phyloP scores from a whole-genome alignment of 352 stramenopile genomes.

The Phytophthora lateralis region DNA sequence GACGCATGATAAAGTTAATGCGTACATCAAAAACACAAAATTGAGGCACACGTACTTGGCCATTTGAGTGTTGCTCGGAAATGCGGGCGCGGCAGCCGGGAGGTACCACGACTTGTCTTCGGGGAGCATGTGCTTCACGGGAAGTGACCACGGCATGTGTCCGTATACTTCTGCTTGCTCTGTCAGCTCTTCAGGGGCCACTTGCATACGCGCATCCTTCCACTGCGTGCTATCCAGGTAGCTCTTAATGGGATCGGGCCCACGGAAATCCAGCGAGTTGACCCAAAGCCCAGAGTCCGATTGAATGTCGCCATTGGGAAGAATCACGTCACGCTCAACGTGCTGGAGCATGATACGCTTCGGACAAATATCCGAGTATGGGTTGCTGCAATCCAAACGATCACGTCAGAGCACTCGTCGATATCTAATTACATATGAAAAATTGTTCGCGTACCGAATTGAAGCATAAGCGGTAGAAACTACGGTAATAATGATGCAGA shows the following conservation, averaged over 20 bases:
- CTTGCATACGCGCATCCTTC: conserved; percentile 41
- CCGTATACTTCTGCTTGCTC: conserved; percentile 70
- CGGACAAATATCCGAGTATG: conserved; percentile 73
- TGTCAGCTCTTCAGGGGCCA: conserved; percentile 41
- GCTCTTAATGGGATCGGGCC: conserved; percentile 50
- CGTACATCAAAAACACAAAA: background rate
- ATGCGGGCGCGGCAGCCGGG: conserved; percentile 31
- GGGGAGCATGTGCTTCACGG: conserved; percentile 68
- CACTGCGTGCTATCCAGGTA: conserved; percentile 58
- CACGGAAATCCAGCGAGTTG: conserved; percentile 73
- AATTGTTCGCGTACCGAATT: conserved; percentile 40
- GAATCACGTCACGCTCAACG: conserved; percentile 57
- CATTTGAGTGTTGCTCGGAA: conserved; percentile 27
- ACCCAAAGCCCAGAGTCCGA: conserved; percentile 77
- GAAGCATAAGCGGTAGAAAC: conserved; percentile 49
- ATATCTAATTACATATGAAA: background rate
- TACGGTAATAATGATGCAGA: conserved; percentile 45
- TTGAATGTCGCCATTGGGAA: conserved; percentile 47
- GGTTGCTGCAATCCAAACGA: conserved; percentile 52
- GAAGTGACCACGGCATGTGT: conserved; percentile 69
- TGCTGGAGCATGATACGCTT: conserved; percentile 78
- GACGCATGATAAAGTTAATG: conserved; percentile 4
- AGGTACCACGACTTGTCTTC: conserved; percentile 80
- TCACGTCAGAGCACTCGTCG: conserved; percentile 1
- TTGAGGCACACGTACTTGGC: conserved; percentile 35